phyloP scores from a whole-genome alignment of 2,329 filamentous ascomycete genomes.

The Fusarium sp. region DNA sequence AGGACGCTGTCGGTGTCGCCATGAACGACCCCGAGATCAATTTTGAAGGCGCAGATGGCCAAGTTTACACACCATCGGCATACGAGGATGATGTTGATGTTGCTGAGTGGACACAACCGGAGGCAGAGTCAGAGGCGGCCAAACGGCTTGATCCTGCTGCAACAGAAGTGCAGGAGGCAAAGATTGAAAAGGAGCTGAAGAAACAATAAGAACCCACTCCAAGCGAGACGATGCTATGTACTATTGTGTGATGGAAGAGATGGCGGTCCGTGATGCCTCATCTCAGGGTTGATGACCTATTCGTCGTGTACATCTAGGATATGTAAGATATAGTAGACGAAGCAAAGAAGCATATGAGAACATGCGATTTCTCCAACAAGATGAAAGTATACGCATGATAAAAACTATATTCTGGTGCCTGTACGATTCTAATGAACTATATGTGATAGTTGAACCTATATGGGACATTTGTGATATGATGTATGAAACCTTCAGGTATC shows the following conservation, averaged over 20 bases:
- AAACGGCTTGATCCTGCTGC: constrained; percentile 33
- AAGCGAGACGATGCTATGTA: constrained; percentile 28
- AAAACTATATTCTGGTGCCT: too few species aligned
- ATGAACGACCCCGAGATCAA: constrained; percentile 76
- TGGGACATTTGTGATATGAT: not conserved
- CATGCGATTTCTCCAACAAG: constrained; percentile 1
- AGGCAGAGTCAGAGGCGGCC: constrained; percentile 32
- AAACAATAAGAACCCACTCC: constrained; percentile 25
- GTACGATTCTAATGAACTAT: not conserved
- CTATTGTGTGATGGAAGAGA: constrained; percentile 22
- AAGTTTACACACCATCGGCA: constrained; percentile 63
- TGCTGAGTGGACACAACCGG: constrained; percentile 45
- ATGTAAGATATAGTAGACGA: constrained; percentile 47
- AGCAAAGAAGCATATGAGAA: constrained; percentile 20
- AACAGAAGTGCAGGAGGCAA: constrained; percentile 33
- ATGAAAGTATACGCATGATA: constrained; percentile 1
- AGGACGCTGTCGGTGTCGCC: constrained; percentile 78
- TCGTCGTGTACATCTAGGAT: constrained; percentile 46
- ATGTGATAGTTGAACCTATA: not conserved
- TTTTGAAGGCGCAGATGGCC: constrained; percentile 61
- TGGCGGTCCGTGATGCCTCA: constrained; percentile 8
- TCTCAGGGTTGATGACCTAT: constrained; percentile 18
- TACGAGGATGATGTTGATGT: constrained; percentile 54
- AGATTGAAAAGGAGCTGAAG: constrained; percentile 44
- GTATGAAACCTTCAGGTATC: not conserved